phyloP scores from a whole-genome alignment of 1,284 basidiomycete species.

The Hemileccinum hortonii region DNA sequence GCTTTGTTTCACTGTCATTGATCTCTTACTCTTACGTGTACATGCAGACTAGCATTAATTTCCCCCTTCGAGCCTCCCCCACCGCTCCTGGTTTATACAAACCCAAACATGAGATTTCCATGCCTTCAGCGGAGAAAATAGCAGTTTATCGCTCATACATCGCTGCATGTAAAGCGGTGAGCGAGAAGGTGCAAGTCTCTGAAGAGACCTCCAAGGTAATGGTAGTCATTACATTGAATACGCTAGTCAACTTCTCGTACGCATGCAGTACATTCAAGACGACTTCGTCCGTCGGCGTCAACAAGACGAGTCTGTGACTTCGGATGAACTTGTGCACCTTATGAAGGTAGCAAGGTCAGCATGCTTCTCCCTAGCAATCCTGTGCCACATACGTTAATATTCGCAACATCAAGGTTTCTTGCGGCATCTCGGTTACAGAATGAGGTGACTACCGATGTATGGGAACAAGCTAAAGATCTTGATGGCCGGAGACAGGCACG shows the following conservation, averaged over 20 bases:
- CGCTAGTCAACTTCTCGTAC: not conserved
- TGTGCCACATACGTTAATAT: conserved; percentile 22
- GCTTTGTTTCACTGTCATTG: not conserved
- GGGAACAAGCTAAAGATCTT: conserved; percentile 48
- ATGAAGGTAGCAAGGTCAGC: conserved; percentile 66
- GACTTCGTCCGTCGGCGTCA: conserved; percentile 69
- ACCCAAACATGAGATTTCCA: conserved; percentile 37
- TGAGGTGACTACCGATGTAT: conserved; percentile 46
- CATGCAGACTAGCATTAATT: conserved; percentile 51
- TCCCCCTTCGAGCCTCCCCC: conserved; percentile 43
- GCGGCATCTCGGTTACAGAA: conserved; percentile 48
- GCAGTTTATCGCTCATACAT: conserved; percentile 55
- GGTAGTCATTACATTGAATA: not conserved
- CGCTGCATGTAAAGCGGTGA: conserved; percentile 45
- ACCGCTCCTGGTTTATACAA: conserved; percentile 47
- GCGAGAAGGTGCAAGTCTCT: conserved; percentile 50
- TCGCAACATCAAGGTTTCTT: conserved; percentile 42
- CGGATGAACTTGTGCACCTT: conserved; percentile 60
- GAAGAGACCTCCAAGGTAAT: conserved; percentile 55
- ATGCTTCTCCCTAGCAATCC: not conserved
- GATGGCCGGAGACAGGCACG: conserved; percentile 33
- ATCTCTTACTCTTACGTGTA: not conserved
- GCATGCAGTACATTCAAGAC: conserved; percentile 62
- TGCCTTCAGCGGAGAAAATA: conserved; percentile 48
- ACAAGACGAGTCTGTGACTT: conserved; percentile 43